Base-by-base conservation (phyloP, 2,329 filamentous ascomycete genomes). In the Cucurbitaria berberidis region DNA sequence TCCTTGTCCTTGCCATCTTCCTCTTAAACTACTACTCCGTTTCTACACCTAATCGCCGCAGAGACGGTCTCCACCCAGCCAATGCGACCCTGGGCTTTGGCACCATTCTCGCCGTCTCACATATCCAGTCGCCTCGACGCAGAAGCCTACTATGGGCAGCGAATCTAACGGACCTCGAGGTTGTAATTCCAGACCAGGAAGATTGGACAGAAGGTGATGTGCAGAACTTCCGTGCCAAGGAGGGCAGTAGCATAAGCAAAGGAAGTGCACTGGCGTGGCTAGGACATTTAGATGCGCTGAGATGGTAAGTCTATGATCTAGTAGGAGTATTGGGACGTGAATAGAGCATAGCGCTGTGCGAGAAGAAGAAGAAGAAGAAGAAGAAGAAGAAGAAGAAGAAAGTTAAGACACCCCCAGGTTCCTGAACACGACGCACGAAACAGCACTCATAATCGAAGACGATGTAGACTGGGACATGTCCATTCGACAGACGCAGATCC, bases 191-290 rank as follows among this genome's bases (percentile, higher is more conserved):
- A 2, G 45, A 58, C 1, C 75, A 78, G 45, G 73, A 75, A 24
- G 36, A 42, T 7, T 78, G 76, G 76, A 72, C 68, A 3, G 69
- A 74, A 5, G 54, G 48, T n/a, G 67, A 77, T 51, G 35, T 77
- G 8, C 30, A 60, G 4, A 41, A 27, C 6, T 61, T 78, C 24
- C 59, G 60, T 24, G 56, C 65, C 3, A 57, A 60, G 2, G 55
- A 69, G 15, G 45, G 51, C 5, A 74, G 67, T 16, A 62, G 35
- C 1, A 70, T 77, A 16, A 67, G 59, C n/a, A 67, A 59, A 29
- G 76, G 76, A 8, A 74, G 70, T 35, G 73, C 73, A 1, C 41
- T 76, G 52, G 76, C 76, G 13, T 78, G 76, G 76, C 60, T 78
- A 46, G 74, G 74, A 19, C 76, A 78, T 58, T 59, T 76, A 35